Evolutionary conservation across 441 rosid genomes (phyloP).

Genomic region (Euphorbia celastroides): DNA sequence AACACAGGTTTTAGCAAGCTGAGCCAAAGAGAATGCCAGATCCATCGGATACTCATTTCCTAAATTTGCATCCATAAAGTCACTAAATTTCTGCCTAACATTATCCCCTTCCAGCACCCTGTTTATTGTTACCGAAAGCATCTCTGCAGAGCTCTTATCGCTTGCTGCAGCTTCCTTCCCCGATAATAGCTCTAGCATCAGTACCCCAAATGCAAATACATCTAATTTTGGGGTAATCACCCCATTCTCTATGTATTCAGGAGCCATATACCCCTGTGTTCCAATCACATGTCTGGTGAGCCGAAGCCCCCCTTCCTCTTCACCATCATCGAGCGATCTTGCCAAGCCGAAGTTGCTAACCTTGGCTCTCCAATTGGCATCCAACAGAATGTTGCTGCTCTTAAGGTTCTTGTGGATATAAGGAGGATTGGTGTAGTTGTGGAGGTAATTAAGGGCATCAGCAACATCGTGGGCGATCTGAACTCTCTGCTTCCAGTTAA

Average conservation of each 20-base stretch:
- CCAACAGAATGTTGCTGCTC: slow-evolving; percentile 69
- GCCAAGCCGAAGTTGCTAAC: slow-evolving; percentile 74
- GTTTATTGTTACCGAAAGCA: slow-evolving; percentile 40
- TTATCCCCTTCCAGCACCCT: slow-evolving; percentile 63
- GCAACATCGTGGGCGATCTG: slow-evolving; percentile 63
- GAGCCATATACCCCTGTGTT: slow-evolving; percentile 83
- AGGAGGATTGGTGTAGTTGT: slow-evolving; percentile 64
- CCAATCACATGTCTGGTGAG: slow-evolving; percentile 81
- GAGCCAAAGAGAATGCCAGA: slow-evolving; percentile 71
- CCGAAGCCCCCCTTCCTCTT: slow-evolving; percentile 41
- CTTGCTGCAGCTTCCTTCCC: slow-evolving; percentile 56
- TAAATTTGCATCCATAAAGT: slow-evolving; percentile 59
- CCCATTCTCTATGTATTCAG: slow-evolving; percentile 84
- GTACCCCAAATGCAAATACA: slow-evolving; percentile 78
- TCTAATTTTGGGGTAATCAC: slow-evolving; percentile 69
- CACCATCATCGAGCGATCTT: slow-evolving; percentile 35
- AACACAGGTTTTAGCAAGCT: slow-evolving; percentile 64
- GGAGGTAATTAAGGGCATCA: slow-evolving; percentile 75
- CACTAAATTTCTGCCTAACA: slow-evolving; percentile 51
- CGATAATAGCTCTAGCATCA: slow-evolving; percentile 70
- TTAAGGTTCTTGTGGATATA: slow-evolving; percentile 82
- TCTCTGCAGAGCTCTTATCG: slow-evolving; percentile 34
- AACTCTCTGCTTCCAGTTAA: slow-evolving; percentile 72
- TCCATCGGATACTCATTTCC: slow-evolving; percentile 65
- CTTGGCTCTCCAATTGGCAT: slow-evolving; percentile 65